A percentile compares a stretch with the other conserved stretches of the same genome.
phyloP scores from a whole-genome alignment of 2,329 filamentous ascomycete species.

The Didymella lethalis region DNA sequence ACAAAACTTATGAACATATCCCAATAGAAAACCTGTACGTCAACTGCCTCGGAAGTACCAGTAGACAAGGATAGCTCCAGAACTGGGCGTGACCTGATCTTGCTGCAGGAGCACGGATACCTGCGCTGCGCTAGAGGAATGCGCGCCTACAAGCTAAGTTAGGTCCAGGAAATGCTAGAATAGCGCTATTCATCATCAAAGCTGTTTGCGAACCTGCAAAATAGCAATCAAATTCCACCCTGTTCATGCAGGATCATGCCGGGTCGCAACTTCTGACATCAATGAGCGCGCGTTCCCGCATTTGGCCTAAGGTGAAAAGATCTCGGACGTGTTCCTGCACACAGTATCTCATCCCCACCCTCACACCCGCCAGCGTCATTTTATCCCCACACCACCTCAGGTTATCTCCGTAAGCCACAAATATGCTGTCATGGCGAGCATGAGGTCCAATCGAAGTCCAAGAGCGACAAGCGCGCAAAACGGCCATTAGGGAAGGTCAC shows the following conservation, averaged over 20 bases:
- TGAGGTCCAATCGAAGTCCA: constrained; percentile 9
- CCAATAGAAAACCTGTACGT: constrained; percentile 8
- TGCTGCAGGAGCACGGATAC: constrained; percentile 12
- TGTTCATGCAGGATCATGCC: constrained; percentile 15
- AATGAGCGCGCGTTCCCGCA: constrained; percentile 5
- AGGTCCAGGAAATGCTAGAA: constrained; percentile 2
- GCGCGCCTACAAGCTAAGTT: constrained; percentile 13
- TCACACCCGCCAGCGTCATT: constrained; percentile 12
- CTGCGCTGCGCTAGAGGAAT: constrained; percentile 13
- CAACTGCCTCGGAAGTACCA: constrained; percentile 11
- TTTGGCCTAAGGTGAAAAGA: neutral
- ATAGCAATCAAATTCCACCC: constrained; percentile 3
- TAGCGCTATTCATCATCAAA: constrained; percentile 7
- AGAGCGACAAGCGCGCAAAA: constrained; percentile 14
- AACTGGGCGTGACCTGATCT: constrained; percentile 1
- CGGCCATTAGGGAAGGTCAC: constrained; percentile 13
- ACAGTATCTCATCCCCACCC: constrained; percentile 19
- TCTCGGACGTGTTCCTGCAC: constrained; percentile 21
- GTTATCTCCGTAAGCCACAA: constrained; percentile 18
- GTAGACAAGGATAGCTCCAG: constrained; percentile 12
- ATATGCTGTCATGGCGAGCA: constrained; percentile 18
- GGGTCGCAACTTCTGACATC: constrained; percentile 3
- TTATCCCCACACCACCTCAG: constrained; percentile 20
- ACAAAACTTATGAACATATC: constrained; percentile 2
- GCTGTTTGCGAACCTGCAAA: constrained; percentile 9